These are phyloP conservation scores for Verticillium longisporum DNA, from an alignment of 2,329 filamentous ascomycete genomes.

Conservation along the genomic window DNA sequence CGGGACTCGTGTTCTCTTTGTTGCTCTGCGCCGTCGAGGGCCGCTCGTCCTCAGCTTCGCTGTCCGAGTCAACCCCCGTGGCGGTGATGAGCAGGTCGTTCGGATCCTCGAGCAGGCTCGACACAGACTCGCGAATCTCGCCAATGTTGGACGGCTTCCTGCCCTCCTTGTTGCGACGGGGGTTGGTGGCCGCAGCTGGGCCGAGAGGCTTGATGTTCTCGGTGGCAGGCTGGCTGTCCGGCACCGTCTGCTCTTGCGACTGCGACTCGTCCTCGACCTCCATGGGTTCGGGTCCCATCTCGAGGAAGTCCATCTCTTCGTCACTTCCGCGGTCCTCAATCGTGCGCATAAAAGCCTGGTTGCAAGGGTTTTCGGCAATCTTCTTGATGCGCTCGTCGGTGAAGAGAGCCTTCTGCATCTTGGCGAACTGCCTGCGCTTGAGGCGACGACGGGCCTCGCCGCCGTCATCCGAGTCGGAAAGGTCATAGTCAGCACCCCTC, in stretches of 20 bases:
- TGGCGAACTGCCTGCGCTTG: conserved; percentile 82
- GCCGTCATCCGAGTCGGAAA: conserved; percentile 88
- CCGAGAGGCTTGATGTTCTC: conserved; percentile 23
- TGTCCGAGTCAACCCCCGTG: conserved; percentile 42
- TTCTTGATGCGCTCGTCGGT: conserved; percentile 86
- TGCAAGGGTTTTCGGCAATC: conserved; percentile 83
- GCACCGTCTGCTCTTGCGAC: conserved; percentile 27
- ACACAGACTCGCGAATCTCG: conserved; percentile 78
- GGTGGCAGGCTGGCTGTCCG: conserved; percentile 42
- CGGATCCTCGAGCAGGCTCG: conserved; percentile 71
- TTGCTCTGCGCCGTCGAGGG: conserved; percentile 23
- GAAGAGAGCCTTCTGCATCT: conserved; percentile 84
- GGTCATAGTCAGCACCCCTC: conserved; percentile 71
- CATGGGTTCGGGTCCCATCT: conserved; percentile 26
- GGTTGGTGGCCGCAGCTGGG: conserved; percentile 31
- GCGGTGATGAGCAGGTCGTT: conserved; percentile 39
- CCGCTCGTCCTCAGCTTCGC: conserved; percentile 39
- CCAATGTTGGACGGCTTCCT: conserved; percentile 68
- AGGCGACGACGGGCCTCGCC: conserved; percentile 68
- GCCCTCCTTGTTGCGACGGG: conserved; percentile 53
- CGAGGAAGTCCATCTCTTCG: conserved; percentile 70
- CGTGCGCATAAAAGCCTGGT: conserved; percentile 81
- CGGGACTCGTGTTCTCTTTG: conserved; percentile 39
- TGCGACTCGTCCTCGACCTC: conserved; percentile 12
- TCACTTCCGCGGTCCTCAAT: conserved; percentile 77